A percentile compares a stretch with the other conserved stretches of the same genome.
phyloP scores from a whole-genome alignment of 495 filamentous ascomycete species.

The Hypoxylon fragiforme region DNA sequence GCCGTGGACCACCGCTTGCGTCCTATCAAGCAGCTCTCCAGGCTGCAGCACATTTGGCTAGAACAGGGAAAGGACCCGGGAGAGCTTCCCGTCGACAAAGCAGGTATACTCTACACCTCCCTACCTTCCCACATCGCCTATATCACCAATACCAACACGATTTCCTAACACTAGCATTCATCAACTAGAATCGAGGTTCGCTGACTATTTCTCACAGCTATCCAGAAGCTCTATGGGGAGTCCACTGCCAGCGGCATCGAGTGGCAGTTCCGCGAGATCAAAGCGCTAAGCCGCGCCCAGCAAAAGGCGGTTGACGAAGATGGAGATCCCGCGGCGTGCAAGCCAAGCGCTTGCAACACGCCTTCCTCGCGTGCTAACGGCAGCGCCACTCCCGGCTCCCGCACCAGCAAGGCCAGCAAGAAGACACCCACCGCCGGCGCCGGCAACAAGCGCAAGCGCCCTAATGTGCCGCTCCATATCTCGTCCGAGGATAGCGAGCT shows the following conservation, averaged over 20 bases:
- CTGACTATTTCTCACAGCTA: slow-evolving; percentile 35
- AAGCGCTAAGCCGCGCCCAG: slow-evolving; percentile 43
- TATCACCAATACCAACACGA: background rate
- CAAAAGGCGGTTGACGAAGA: slow-evolving; percentile 37
- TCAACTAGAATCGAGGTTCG: no score
- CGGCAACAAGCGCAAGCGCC: slow-evolving; percentile 32
- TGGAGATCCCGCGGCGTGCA: slow-evolving; percentile 30
- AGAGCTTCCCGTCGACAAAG: slow-evolving; percentile 20
- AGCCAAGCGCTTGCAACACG: slow-evolving; percentile 1
- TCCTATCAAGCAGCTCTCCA: slow-evolving; percentile 41
- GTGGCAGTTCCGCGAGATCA: slow-evolving; percentile 53
- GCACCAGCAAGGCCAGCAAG: background rate
- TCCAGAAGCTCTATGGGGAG: slow-evolving; percentile 48
- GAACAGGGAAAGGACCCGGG: slow-evolving; percentile 17
- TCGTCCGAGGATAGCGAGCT: no score
- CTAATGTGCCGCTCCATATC: no score
- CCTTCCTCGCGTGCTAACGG: background rate
- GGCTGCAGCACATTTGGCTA: slow-evolving; percentile 22
- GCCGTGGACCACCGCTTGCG: slow-evolving; percentile 53
- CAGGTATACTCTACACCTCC: slow-evolving; percentile 19
- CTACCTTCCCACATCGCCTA: background rate
- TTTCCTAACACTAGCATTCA: background rate
- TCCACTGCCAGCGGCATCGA: slow-evolving; percentile 47
- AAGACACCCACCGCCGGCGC: slow-evolving; percentile 2
- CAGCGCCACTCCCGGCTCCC: background rate